Percentiles rank a stretch among this genome's conserved stretches.
These are phyloP conservation scores for Cryphonectria japonica DNA, from an alignment of 2,329 filamentous ascomycete species.

Conservation along the genomic window DNA sequence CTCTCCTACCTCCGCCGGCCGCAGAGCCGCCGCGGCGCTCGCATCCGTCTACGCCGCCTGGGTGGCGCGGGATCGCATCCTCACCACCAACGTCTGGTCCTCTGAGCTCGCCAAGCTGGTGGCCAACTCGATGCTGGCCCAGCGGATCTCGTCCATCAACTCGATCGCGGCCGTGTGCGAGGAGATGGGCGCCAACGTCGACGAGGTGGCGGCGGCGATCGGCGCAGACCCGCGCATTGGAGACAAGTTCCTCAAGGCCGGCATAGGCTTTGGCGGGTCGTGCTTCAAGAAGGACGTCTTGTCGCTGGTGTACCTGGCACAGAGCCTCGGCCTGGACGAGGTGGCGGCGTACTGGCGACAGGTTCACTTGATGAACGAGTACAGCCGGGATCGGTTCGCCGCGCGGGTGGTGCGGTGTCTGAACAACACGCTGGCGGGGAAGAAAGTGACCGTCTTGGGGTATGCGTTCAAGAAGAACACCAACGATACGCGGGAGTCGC, in stretches of 20 bases:
- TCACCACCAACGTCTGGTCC: slow-evolving; percentile 76
- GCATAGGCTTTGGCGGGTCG: slow-evolving; percentile 77
- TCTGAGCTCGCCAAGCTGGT: slow-evolving; percentile 80
- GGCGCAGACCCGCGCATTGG: slow-evolving; percentile 75
- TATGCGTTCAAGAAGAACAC: slow-evolving; percentile 84
- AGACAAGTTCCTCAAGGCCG: slow-evolving; percentile 72
- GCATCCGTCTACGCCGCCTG: slow-evolving; percentile 70
- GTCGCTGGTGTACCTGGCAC: slow-evolving; percentile 73
- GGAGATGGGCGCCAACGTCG: slow-evolving; percentile 73
- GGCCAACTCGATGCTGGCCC: slow-evolving; percentile 79
- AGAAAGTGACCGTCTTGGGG: slow-evolving; percentile 74
- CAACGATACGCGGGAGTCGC: slow-evolving; percentile 72
- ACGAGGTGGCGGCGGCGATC: slow-evolving; percentile 69
- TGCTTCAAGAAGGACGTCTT: slow-evolving; percentile 84
- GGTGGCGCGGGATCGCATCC: slow-evolving; percentile 68
- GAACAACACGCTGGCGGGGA: slow-evolving; percentile 69
- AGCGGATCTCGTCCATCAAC: slow-evolving; percentile 81
- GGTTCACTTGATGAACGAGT: slow-evolving; percentile 77
- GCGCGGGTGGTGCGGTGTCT: slow-evolving; percentile 67
- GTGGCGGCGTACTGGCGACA: slow-evolving; percentile 77
- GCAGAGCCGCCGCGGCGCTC: slow-evolving; percentile 64
- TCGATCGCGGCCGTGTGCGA: slow-evolving; percentile 81
- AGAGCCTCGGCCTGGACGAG: slow-evolving; percentile 69
- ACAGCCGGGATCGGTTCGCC: slow-evolving; percentile 71
- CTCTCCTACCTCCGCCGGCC: slow-evolving; percentile 61